phyloP scores from a whole-genome alignment of 2,329 filamentous ascomycete genomes.

The Byssochlamys sp. region DNA sequence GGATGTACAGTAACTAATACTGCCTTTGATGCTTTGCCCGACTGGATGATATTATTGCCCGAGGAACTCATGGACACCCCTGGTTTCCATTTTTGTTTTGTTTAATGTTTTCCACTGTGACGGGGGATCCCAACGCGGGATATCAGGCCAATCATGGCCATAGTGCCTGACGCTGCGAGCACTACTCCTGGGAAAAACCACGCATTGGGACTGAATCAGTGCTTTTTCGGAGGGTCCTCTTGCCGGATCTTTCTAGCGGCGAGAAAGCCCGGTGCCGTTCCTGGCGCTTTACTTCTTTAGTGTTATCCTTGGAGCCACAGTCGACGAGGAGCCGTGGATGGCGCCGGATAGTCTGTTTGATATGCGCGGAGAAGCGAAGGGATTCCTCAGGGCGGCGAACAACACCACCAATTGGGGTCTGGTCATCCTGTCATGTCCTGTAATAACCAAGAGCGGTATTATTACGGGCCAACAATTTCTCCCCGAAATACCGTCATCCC shows the following conservation, averaged over 20 bases:
- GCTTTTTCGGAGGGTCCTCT: neutral
- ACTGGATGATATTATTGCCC: neutral
- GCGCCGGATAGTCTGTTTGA: neutral
- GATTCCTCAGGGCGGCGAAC: neutral
- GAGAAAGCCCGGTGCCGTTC: neutral
- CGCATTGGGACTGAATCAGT: neutral
- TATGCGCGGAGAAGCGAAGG: neutral
- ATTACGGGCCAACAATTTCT: neutral
- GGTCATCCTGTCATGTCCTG: neutral
- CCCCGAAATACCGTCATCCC: neutral
- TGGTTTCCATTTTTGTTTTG: neutral
- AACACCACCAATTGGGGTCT: neutral
- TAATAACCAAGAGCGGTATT: neutral
- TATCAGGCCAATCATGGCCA: neutral
- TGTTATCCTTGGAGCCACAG: neutral
- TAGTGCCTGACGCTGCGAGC: neutral
- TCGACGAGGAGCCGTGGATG: constrained; percentile 1
- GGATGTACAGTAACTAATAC: neutral
- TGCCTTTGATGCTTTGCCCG: neutral
- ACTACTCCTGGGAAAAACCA: neutral
- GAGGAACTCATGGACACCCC: neutral
- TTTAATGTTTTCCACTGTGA: neutral
- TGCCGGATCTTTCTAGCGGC: neutral
- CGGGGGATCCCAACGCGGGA: neutral
- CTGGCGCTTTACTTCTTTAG: constrained; percentile 1